These are phyloP conservation scores for Phaeosphaeria sp. DNA, from an alignment of 2,329 filamentous ascomycete genomes.

Conservation along the genomic window DNA sequence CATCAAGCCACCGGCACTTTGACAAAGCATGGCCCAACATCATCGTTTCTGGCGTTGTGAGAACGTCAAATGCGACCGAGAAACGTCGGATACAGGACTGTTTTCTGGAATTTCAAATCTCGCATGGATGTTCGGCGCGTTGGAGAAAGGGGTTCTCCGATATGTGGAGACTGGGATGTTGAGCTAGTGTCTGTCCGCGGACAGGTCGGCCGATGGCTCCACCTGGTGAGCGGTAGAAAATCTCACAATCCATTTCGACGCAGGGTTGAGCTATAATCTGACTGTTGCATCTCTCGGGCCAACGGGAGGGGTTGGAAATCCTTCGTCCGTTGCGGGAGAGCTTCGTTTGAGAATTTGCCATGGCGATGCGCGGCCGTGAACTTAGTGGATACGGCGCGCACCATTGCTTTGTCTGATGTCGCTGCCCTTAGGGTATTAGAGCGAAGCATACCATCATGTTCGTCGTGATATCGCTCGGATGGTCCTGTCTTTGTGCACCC, in stretches of 20 bases:
- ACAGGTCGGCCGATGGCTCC: slow-evolving; percentile 6
- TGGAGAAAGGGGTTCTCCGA: background rate
- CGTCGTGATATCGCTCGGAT: background rate
- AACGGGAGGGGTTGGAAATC: slow-evolving; percentile 23
- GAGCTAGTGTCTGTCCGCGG: background rate
- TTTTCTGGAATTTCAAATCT: slow-evolving; percentile 7
- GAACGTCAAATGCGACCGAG: background rate
- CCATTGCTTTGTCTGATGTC: background rate
- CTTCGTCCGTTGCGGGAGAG: slow-evolving; percentile 4
- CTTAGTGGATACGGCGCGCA: background rate
- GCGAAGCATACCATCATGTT: background rate
- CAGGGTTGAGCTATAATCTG: slow-evolving; percentile 21
- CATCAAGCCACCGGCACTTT: slow-evolving; percentile 27
- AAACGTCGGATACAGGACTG: background rate
- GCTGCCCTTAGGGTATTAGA: background rate
- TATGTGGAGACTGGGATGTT: background rate
- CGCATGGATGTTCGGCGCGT: background rate
- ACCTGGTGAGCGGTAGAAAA: slow-evolving; percentile 17
- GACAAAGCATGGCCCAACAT: slow-evolving; percentile 27
- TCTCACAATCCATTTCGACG: slow-evolving; percentile 11
- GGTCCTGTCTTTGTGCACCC: background rate
- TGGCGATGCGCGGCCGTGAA: background rate
- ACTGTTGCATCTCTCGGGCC: slow-evolving; percentile 28
- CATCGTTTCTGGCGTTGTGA: slow-evolving; percentile 3
- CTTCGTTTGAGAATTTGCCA: background rate